phyloP scores from a whole-genome alignment of 306 rosid species.

The Acacia crassicarpa region DNA sequence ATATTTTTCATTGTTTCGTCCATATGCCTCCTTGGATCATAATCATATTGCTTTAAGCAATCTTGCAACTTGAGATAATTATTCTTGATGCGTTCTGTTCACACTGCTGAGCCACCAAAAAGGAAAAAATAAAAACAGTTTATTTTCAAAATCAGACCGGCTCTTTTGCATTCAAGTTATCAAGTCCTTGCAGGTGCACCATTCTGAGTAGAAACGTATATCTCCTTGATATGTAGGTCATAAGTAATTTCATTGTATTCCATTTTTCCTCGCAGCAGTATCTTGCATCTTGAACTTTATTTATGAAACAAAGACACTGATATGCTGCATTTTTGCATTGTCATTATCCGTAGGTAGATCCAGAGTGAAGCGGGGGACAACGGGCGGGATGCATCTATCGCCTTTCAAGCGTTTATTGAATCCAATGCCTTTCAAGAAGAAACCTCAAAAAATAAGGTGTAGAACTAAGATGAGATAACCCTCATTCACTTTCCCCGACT shows the following conservation, averaged over 20 bases:
- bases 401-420: conserved; percentile 60
- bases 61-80: not conserved
- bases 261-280: not conserved
- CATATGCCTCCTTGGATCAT: not conserved
- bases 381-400: conserved; percentile 25
- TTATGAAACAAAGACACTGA: not conserved
- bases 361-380: conserved; percentile 46
- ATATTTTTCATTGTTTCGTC: not conserved
- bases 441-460: conserved; percentile 42
- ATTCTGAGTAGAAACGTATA: not conserved
- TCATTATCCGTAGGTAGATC: conserved; percentile 47
- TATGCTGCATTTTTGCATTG: conserved; percentile 3
- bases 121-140: not conserved
- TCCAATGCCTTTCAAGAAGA: conserved; percentile 61
- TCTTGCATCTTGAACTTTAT: not conserved
- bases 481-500: not conserved
- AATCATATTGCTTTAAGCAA: not conserved
- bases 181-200: not conserved
- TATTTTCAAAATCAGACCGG: not conserved
- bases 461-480: conserved; percentile 32
- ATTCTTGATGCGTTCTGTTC: not conserved
- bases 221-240: not conserved
- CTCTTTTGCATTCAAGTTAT: not conserved
- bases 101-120: not conserved
- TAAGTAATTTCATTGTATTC: conserved; percentile 1